Base-by-base conservation (phyloP, 2,329 filamentous ascomycete genomes). In the Talaromyces sp. region DNA sequence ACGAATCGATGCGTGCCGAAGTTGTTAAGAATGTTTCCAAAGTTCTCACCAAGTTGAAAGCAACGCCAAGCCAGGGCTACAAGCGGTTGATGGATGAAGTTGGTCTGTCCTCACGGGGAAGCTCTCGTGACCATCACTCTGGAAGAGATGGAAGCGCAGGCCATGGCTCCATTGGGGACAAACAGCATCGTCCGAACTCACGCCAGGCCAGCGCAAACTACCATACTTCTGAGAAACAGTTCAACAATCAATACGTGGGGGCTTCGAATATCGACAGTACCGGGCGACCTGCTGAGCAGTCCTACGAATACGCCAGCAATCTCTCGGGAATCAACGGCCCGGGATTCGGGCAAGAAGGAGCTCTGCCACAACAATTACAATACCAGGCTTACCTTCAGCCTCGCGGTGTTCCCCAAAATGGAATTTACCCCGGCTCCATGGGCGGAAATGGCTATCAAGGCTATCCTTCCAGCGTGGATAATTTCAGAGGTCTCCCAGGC, bases 11-110 rank as follows among this genome's bases (percentile, higher is more conserved):
- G 73, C 89, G 95, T 55, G 82, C 84, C 53, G 91, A 97, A 69
- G 92, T 97, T 27, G 87, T 96, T 5, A 92, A 96, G 70, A 97
- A 92, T 62, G 91, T 99, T 57, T 92, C 94, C 72, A 91, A 87
- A 69, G 92, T 98, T 44, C 83, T 99, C 36, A 79, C 94, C 36
- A 89, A 90, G 70, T 89, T 98, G 76, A 97, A 97, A 80, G 94
- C 92, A 5, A 91, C 96, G 70, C 92, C 95, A 16, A 90, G 89
- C 65, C 95, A 98, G 78, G 95, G 95, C 58, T 99, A 99, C 81
- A 99, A 98, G 83, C 89, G 95, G 59, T 80, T 99, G 63, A 99
- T 99, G 95, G 95, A 99, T 70, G 95, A 99, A 74, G 95, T 99
- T 68, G 93, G 94, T 63, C 80, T 99, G 42, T 96, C 94, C 18